Evolutionary conservation across 768 basidiomycete species (phyloP).

Genomic region (Filobasidium wieringae): DNA sequence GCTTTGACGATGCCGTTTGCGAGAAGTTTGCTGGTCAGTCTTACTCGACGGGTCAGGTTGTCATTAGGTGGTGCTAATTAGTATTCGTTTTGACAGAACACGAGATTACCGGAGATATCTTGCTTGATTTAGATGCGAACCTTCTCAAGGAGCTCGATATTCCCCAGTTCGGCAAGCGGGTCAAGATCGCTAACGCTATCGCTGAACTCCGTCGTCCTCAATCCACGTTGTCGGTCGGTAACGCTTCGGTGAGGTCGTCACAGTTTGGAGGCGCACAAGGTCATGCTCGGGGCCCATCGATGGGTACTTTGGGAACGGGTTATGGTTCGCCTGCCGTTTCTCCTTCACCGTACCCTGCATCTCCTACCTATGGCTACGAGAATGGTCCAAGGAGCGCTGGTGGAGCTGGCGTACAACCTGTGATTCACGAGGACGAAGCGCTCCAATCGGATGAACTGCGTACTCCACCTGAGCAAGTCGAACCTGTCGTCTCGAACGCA

Average conservation of each 20-base stretch:
- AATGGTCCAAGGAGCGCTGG: not conserved
- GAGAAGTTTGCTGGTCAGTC: conserved; percentile 71
- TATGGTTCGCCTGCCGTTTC: not conserved
- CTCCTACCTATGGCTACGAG: not conserved
- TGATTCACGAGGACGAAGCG: conserved; percentile 4
- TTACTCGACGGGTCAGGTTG: not conserved
- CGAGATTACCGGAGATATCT: conserved; percentile 95
- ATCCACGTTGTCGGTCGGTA: conserved; percentile 42
- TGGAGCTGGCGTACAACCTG: not conserved
- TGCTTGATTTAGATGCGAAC: conserved; percentile 83
- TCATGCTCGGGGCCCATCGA: not conserved
- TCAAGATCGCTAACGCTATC: conserved; percentile 86
- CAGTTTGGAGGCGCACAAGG: not conserved
- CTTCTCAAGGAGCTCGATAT: conserved; percentile 95
- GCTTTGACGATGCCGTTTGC: conserved; percentile 71
- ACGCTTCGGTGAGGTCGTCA: conserved; percentile 5
- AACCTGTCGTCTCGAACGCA: not conserved
- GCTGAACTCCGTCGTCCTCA: conserved; percentile 66
- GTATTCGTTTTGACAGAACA: conserved; percentile 52
- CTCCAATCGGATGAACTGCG: not conserved
- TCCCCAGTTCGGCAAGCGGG: conserved; percentile 82
- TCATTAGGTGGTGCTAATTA: not conserved
- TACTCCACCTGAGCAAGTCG: not conserved
- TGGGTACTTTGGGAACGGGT: not conserved
- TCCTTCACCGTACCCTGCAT: not conserved